Conservation (phyloP, 495 filamentous ascomycete species). For the Neurospora sp. region DNA sequence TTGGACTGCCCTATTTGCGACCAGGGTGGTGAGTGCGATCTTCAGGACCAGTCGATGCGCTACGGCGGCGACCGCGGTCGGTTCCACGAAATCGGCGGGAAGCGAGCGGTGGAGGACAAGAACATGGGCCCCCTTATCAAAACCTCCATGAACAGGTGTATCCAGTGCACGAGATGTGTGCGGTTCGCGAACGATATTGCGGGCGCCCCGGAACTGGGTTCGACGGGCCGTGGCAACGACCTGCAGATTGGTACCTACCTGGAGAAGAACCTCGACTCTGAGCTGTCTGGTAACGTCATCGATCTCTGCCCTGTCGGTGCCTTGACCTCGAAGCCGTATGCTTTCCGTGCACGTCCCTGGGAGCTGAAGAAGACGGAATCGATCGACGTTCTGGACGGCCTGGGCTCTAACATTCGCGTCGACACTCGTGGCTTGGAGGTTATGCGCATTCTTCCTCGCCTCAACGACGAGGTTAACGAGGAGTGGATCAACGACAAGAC, state of each 20-base stretch:
- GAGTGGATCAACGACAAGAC: slow-evolving; percentile 99
- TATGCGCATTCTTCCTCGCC: slow-evolving; percentile 81
- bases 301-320: slow-evolving; percentile 97
- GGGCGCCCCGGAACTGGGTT: slow-evolving; percentile 88
- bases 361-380: slow-evolving; percentile 90
- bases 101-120: slow-evolving; percentile 97
- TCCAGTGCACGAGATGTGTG: slow-evolving; percentile 95
- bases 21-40: slow-evolving; percentile 96
- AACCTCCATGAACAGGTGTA: slow-evolving; percentile 99
- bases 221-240: slow-evolving; percentile 88
- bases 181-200: slow-evolving; percentile 97
- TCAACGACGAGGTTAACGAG: slow-evolving; percentile 97
- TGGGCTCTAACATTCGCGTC: slow-evolving; percentile 89
- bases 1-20: slow-evolving; percentile 98
- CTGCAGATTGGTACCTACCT: slow-evolving; percentile 97
- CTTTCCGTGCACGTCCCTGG: slow-evolving; percentile 94
- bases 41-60: slow-evolving; percentile 98
- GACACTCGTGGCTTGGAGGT: slow-evolving; percentile 92
- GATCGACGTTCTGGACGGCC: slow-evolving; percentile 82
- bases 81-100: slow-evolving; percentile 90
- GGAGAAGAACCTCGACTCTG: slow-evolving; percentile 80
- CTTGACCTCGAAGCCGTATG: slow-evolving; percentile 92
- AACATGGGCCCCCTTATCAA: slow-evolving; percentile 98
- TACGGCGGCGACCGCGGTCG: slow-evolving; percentile 93
- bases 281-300: slow-evolving; percentile 94